phyloP scores from a whole-genome alignment of 352 stramenopile species.

The Blastocystis sp. region DNA sequence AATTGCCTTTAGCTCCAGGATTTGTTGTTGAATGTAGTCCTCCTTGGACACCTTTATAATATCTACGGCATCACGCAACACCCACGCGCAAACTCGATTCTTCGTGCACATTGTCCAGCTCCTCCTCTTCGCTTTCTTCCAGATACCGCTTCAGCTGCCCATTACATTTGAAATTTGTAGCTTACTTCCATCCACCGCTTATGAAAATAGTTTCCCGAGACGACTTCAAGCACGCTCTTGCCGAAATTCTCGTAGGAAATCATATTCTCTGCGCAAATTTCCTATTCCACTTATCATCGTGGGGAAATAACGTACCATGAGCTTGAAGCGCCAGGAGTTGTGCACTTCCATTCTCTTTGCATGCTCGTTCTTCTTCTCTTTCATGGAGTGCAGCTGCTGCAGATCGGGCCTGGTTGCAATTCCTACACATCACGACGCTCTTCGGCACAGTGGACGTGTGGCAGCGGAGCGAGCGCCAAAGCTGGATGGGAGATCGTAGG shows the following conservation, averaged over 20 bases:
- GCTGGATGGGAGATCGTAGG: neutral
- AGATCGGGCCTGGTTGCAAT: neutral
- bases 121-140: slow-evolving; percentile 47
- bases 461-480: neutral
- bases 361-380: slow-evolving; percentile 43
- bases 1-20: neutral
- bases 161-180: neutral
- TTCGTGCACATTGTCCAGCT: slow-evolving; percentile 51
- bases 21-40: neutral
- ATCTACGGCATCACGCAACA: neutral
- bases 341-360: slow-evolving; percentile 55
- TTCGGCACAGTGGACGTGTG: neutral
- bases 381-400: neutral
- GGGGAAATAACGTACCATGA: slow-evolving; percentile 22
- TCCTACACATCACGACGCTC: slow-evolving; percentile 1
- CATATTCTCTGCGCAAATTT: slow-evolving; percentile 58
- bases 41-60: neutral
- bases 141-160: slow-evolving; percentile 56
- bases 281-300: neutral
- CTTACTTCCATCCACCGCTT: slow-evolving; percentile 41
- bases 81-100: neutral
- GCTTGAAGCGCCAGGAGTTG: slow-evolving; percentile 61
- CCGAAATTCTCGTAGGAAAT: slow-evolving; percentile 35
- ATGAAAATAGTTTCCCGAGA: slow-evolving; percentile 63
- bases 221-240: slow-evolving; percentile 6